Conservation (phyloP, 345 rosid genomes). For the Salix caprea region DNA sequence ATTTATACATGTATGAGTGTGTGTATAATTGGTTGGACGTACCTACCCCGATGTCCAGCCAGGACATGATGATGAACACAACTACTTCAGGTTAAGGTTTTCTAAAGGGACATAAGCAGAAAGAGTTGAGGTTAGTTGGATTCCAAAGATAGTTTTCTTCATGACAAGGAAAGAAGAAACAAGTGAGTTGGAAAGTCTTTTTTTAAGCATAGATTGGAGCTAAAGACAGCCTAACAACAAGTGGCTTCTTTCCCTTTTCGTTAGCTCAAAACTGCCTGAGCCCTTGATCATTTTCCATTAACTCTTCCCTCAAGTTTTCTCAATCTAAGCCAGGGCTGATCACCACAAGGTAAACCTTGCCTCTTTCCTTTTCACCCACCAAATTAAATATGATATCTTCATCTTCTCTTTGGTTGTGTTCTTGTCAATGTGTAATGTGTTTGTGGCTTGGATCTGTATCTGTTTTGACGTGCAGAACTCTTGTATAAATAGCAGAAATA, state of each 20-base stretch:
- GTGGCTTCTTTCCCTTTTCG: background rate
- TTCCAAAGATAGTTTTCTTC: conserved; percentile 25
- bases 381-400: background rate
- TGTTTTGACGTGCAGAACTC: background rate
- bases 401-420: background rate
- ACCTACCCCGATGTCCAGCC: too few species aligned
- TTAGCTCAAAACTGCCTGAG: background rate
- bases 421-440: background rate
- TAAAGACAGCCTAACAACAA: conserved; percentile 29
- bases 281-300: background rate
- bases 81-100: background rate
- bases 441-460: background rate
- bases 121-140: background rate
- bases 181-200: conserved; percentile 35
- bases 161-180: conserved; percentile 20
- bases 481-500: background rate
- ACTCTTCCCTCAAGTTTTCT: background rate
- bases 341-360: background rate
- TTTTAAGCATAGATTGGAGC: background rate
- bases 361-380: background rate
- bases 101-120: background rate
- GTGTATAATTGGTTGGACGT: too few species aligned
- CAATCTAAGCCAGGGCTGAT: background rate
- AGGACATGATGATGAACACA: background rate
- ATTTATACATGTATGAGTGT: too few species aligned